Evolutionary conservation across 345 rosid species (phyloP).

Genomic region (Turritis glabra): DNA sequence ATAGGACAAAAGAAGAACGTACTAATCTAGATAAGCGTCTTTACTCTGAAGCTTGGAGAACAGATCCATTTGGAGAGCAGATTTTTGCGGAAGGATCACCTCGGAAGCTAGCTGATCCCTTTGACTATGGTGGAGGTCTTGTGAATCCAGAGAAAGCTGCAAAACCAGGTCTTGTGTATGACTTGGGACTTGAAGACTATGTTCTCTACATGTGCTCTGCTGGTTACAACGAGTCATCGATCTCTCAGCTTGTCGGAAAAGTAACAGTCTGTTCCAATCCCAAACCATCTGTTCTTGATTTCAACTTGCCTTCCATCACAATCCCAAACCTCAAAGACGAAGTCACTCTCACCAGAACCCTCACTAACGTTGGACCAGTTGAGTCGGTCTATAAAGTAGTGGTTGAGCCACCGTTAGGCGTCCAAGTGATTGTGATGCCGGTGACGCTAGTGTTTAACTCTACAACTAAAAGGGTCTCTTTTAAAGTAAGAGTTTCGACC

Average conservation of each 20-base stretch:
- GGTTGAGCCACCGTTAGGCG: slow-evolving; percentile 39
- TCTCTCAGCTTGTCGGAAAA: slow-evolving; percentile 46
- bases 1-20: background rate
- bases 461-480: slow-evolving; percentile 27
- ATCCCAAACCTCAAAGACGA: slow-evolving; percentile 31
- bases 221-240: slow-evolving; percentile 51
- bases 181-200: slow-evolving; percentile 49
- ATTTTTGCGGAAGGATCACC: slow-evolving; percentile 49
- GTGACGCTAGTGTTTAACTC: slow-evolving; percentile 32
- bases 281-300: slow-evolving; percentile 31
- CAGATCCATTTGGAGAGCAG: slow-evolving; percentile 40
- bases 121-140: slow-evolving; percentile 64
- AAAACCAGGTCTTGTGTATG: slow-evolving; percentile 64
- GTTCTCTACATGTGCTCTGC: slow-evolving; percentile 50
- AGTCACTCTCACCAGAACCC: slow-evolving; percentile 37
- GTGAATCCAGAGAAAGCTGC: slow-evolving; percentile 59
- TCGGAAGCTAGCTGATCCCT: slow-evolving; percentile 48
- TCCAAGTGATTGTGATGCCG: slow-evolving; percentile 32
- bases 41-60: slow-evolving; percentile 41
- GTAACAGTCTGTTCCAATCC: slow-evolving; percentile 30
- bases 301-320: slow-evolving; percentile 58
- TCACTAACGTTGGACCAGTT: slow-evolving; percentile 52
- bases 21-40: background rate
- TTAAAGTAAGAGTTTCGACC: slow-evolving; percentile 34
- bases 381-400: slow-evolving; percentile 34